Conservation (phyloP, 129 eudicot genomes). For the Flaveria linearis region DNA sequence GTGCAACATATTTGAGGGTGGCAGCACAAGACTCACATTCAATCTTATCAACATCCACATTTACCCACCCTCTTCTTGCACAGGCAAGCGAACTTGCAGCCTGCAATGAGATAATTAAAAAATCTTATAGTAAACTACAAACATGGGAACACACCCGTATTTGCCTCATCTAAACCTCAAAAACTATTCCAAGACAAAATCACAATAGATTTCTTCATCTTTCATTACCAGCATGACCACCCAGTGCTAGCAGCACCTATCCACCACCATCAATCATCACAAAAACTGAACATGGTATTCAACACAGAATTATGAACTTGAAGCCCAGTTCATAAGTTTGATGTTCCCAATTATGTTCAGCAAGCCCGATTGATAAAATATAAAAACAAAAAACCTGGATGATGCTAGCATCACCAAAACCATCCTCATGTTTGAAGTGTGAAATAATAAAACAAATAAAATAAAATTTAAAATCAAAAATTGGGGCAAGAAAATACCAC, state of each 20-base stretch:
- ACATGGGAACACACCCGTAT: not conserved
- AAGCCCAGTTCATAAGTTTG: too few species aligned
- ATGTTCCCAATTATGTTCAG: too few species aligned
- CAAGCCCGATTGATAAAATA: too few species aligned
- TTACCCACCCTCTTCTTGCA: slow-evolving; percentile 97
- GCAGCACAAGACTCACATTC: slow-evolving; percentile 94
- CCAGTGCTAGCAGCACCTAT: not conserved
- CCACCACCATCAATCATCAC: not conserved
- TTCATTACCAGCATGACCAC: not conserved
- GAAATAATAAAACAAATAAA: not conserved
- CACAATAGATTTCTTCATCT: not conserved
- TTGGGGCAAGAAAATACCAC: not conserved
- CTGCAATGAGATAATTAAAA: slow-evolving; percentile 7
- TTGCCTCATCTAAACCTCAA: not conserved
- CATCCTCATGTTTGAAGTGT: not conserved
- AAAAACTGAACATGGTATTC: not conserved
- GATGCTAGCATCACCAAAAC: not conserved
- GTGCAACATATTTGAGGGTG: slow-evolving; percentile 53
- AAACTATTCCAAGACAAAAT: not conserved
- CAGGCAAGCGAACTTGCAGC: slow-evolving; percentile 56
- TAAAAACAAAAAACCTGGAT: too few species aligned
- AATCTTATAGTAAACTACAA: not conserved
- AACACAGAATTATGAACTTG: not conserved
- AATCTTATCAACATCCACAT: slow-evolving; percentile 69
- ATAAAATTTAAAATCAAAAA: not conserved